Percentiles rank a stretch among this genome's conserved stretches.
Evolutionary conservation across 1,139 yeast species (phyloP).

Genomic region (Meyerozyma elateridarum): DNA sequence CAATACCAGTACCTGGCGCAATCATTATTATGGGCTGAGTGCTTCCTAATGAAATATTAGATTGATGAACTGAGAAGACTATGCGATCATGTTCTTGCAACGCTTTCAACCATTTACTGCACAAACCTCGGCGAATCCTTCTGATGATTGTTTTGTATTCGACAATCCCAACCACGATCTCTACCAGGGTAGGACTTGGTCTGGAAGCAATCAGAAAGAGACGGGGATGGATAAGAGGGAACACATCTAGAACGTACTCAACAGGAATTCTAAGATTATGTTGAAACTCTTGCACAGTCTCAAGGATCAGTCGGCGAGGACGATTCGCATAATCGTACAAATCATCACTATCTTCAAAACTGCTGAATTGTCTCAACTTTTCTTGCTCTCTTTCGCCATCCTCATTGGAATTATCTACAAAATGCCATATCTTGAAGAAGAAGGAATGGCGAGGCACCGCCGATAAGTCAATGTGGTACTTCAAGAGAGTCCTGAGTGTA

Average conservation of each 20-base stretch:
- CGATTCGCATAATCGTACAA: constrained; percentile 84
- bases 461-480: constrained; percentile 75
- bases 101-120: constrained; percentile 69
- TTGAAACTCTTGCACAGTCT: constrained; percentile 76
- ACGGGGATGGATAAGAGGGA: constrained; percentile 78
- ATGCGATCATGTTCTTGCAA: constrained; percentile 46
- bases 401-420: constrained; percentile 50
- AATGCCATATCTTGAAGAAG: constrained; percentile 66
- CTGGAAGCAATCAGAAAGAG: constrained; percentile 76
- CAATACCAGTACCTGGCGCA: constrained; percentile 91
- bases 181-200: constrained; percentile 42
- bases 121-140: constrained; percentile 72
- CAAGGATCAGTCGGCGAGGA: constrained; percentile 83
- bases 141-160: constrained; percentile 80
- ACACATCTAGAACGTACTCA: constrained; percentile 65
- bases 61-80: constrained; percentile 51
- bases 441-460: constrained; percentile 84
- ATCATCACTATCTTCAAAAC: constrained; percentile 70
- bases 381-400: constrained; percentile 61
- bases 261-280: constrained; percentile 67
- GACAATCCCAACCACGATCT: constrained; percentile 76
- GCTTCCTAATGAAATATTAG: constrained; percentile 30
- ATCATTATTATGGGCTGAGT: constrained; percentile 61
- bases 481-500: constrained; percentile 69
- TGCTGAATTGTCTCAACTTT: constrained; percentile 71